A percentile compares a stretch with the other conserved stretches of the same genome.
These are phyloP conservation scores for Vitis cinerea DNA, from an alignment of 164 flowering plant species.

Conservation along the genomic window DNA sequence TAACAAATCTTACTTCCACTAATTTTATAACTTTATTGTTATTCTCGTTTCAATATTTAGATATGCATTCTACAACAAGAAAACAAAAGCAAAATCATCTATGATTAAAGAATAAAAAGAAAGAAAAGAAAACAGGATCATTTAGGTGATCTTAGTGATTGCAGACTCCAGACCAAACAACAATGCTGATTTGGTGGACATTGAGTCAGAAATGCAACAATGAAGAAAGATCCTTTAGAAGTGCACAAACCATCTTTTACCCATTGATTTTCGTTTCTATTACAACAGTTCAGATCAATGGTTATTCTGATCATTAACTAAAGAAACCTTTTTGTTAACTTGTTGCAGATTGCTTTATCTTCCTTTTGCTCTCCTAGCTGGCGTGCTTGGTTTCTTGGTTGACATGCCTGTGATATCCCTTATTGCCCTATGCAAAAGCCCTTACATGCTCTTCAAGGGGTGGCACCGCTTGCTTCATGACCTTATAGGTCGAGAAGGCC, in stretches of 20 bases:
- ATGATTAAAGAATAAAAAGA: too few relatives aligned
- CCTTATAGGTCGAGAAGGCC: slow-evolving; percentile 92
- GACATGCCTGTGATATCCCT: slow-evolving; percentile 61
- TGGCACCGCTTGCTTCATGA: slow-evolving; percentile 91
- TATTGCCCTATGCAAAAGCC: slow-evolving; percentile 70
- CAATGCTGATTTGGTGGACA: too few relatives aligned
- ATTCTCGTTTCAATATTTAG: too few relatives aligned
- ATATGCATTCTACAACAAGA: too few relatives aligned
- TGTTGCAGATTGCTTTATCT: slow-evolving; percentile 61
- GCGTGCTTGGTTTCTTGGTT: slow-evolving; percentile 49
- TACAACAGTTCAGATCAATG: background rate
- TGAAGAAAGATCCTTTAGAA: background rate
- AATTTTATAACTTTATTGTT: too few relatives aligned
- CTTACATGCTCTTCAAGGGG: slow-evolving; percentile 90
- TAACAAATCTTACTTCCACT: too few relatives aligned
- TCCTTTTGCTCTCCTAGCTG: slow-evolving; percentile 63
- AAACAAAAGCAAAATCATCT: too few relatives aligned
- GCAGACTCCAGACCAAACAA: too few relatives aligned
- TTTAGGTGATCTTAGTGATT: too few relatives aligned
- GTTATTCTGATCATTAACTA: background rate
- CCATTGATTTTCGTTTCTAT: background rate
- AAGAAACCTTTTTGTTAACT: background rate
- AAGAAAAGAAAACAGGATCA: too few relatives aligned
- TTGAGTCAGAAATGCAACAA: background rate
- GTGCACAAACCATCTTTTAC: background rate